These are phyloP conservation scores for Wickerhamiella siamensis DNA, from an alignment of 805 yeast genomes.

Conservation along the genomic window DNA sequence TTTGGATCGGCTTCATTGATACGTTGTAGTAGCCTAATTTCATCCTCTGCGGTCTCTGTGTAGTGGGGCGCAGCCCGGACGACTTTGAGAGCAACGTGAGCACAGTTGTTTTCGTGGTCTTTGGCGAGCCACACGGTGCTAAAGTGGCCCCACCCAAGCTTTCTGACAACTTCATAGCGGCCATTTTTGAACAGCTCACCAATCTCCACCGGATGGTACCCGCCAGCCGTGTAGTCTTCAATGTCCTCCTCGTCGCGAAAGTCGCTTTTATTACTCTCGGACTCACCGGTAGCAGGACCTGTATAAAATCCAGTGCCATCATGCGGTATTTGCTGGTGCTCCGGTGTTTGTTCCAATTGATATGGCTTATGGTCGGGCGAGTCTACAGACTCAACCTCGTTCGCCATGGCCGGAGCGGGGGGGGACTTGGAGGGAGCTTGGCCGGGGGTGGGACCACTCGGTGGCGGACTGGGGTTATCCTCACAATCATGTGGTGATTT, in stretches of 20 bases:
- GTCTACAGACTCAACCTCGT: no score
- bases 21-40: slow-evolving; percentile 61
- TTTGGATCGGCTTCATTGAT: slow-evolving; percentile 43
- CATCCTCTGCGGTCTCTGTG: slow-evolving; percentile 90
- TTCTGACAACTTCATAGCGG: slow-evolving; percentile 67
- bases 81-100: slow-evolving; percentile 87
- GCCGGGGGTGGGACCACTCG: no score
- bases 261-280: slow-evolving; percentile 13
- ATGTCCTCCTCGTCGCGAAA: slow-evolving; percentile 63
- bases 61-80: slow-evolving; percentile 84
- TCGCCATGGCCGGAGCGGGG: no score
- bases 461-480: neutral
- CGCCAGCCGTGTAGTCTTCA: slow-evolving; percentile 80
- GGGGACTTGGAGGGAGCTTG: no score
- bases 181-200: slow-evolving; percentile 74
- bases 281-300: slow-evolving; percentile 22
- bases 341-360: neutral
- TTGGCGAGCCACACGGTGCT: slow-evolving; percentile 88
- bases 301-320: slow-evolving; percentile 23
- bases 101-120: slow-evolving; percentile 36
- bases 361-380: neutral
- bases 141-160: slow-evolving; percentile 98
- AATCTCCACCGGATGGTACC: slow-evolving; percentile 85
- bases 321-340: neutral
- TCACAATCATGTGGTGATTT: neutral